Base-by-base conservation (phyloP, 2,329 filamentous ascomycete species). In the Cercospora nicotianae region DNA sequence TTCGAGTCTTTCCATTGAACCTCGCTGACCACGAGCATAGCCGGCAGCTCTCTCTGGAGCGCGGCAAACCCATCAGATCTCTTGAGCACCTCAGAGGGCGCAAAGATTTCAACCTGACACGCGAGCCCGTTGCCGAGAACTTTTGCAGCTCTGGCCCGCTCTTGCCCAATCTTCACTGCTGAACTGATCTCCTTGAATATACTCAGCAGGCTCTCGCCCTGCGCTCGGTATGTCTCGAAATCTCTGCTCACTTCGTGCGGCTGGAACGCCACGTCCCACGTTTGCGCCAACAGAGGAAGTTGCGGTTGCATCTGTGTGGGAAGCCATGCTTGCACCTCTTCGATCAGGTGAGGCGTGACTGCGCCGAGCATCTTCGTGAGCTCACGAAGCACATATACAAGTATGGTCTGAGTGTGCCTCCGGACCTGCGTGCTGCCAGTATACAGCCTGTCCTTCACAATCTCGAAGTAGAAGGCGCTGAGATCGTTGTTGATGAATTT, bases 381-480 rank as follows among this genome's bases (percentile, higher is more conserved):
- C 39, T 92, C 88, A 5, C 87, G 81, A 69, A 94, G 89, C 64
- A 97, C 87, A 30, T 85, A 77, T 58, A 83, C 83, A 7, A 90
- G 79, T 1, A 87, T 84, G 5, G 81, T 84, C 72, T 90, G 88
- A 1, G 86, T 85, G 23, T 83, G 82, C 28, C 82, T 76, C 63
- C 88, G 83, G 58, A 91, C 90, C 13, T 86, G 84, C 13, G 87
- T 87, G 68, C 89, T 87, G 31, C 91, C 92, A 57, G 94, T 95
- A 82, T 99, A 99, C 1, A 98, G 83, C 3, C 92, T 86, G 75
- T 99, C 95, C 80, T 99, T 99, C 74, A 94, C 85, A 0, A 91
- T 89, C 79, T 99, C 95, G 66, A 99, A 88, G 79, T 98, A 99
- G 79, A 97, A 96, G 0, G 94, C 90, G 0, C 93, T 97, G 26